Percentiles rank a stretch among this genome's conserved stretches.
Conservation (phyloP, 192 early-diverging fungal species). For the Mortierella alpina region DNA sequence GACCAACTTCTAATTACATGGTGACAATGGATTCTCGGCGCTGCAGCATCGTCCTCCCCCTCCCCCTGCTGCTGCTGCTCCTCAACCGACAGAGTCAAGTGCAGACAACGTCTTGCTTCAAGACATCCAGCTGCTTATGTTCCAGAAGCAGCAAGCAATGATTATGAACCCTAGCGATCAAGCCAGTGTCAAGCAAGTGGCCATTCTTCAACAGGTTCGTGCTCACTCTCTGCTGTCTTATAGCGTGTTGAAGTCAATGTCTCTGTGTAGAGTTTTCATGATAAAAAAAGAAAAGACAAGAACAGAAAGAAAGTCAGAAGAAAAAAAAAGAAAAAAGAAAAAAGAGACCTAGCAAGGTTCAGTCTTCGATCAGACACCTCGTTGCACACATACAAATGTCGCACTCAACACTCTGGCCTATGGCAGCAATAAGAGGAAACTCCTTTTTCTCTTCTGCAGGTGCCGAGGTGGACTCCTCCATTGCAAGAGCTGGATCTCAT, state of each 20-base stretch:
- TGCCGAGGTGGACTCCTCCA: too few species aligned
- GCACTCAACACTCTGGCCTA: too few species aligned
- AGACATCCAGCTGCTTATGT: slow-evolving; percentile 41
- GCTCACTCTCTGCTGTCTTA: background rate
- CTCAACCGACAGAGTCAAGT: slow-evolving; percentile 1
- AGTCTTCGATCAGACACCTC: background rate
- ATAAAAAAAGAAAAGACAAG: background rate
- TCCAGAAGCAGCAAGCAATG: slow-evolving; percentile 43
- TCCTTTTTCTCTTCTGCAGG: too few species aligned
- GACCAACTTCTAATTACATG: background rate
- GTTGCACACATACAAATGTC: too few species aligned
- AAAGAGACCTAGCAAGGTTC: background rate
- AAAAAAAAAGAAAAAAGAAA: slow-evolving; percentile 15
- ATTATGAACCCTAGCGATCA: slow-evolving; percentile 37
- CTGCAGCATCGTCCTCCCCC: slow-evolving; percentile 8
- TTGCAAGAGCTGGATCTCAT: too few species aligned
- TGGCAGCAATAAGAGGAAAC: too few species aligned
- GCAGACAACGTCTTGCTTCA: slow-evolving; percentile 31
- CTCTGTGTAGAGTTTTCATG: slow-evolving; percentile 5
- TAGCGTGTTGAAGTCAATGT: background rate
- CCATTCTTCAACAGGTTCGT: slow-evolving; percentile 48
- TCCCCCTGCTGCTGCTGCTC: background rate
- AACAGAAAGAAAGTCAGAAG: slow-evolving; percentile 14
- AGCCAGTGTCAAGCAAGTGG: slow-evolving; percentile 34
- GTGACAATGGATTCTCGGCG: background rate